Conservation (phyloP, 139 green algal genomes). For the Ettlia oleoabundans region DNA sequence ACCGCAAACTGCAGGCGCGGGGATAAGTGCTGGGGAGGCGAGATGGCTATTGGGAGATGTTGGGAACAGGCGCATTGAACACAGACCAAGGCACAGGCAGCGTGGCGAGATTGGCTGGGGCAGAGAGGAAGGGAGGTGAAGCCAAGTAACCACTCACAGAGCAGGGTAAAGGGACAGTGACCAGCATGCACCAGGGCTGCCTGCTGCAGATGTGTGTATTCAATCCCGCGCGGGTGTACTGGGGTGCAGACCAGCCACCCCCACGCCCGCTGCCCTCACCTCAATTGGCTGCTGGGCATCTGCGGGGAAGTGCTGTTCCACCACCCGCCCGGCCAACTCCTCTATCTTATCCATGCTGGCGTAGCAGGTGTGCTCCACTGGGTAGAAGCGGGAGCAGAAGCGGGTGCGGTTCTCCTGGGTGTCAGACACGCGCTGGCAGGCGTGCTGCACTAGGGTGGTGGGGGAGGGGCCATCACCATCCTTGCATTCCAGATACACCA, state of each 20-base stretch:
- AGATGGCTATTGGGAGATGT: too few species aligned
- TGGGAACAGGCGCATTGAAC: too few species aligned
- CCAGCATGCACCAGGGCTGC: too few species aligned
- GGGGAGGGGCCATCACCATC: constrained; percentile 39
- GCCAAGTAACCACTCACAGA: too few species aligned
- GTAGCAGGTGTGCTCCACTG: constrained; percentile 49
- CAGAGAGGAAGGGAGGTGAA: background rate
- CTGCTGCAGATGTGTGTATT: too few species aligned
- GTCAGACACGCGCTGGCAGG: constrained; percentile 15
- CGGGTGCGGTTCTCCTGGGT: constrained; percentile 35
- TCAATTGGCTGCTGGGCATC: constrained; percentile 9
- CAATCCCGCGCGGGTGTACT: too few species aligned
- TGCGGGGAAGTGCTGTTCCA: constrained; percentile 45
- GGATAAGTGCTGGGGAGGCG: too few species aligned
- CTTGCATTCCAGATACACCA: constrained; percentile 45
- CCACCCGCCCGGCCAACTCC: constrained; percentile 38
- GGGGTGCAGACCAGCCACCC: background rate
- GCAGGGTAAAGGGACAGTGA: too few species aligned
- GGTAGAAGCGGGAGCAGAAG: constrained; percentile 58
- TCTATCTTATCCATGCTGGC: constrained; percentile 52
- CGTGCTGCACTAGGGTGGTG: constrained; percentile 30
- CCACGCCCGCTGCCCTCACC: background rate
- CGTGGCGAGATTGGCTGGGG: background rate
- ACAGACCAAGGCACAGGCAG: too few species aligned
- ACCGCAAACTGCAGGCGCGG: constrained; percentile 59